Base-by-base conservation (phyloP, 257 asterid species). In the Lycium ferocissimum region DNA sequence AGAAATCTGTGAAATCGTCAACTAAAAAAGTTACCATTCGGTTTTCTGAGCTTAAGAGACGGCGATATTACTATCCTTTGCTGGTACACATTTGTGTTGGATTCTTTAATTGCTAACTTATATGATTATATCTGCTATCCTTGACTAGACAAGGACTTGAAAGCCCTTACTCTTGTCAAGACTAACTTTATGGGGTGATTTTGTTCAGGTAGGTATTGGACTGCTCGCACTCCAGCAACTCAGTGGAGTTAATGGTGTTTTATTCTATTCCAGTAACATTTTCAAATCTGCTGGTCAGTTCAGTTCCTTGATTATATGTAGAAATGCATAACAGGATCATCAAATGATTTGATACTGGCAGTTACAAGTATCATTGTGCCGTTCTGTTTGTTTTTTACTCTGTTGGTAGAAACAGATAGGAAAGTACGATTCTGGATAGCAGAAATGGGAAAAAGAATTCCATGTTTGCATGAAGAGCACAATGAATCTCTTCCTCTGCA, bases 231-330 rank as follows among this genome's bases (percentile, higher is more conserved):
- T 95, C 85, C 99, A 95, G 89, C 99, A 95, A 89, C 92, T 93
- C 83, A 91, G 93, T 84, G 99, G 99, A 47, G 87, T 93, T 82
- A 95, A 95, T 73, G 98, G 99, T 14, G 93, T 94, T 83, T 89
- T 95, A 62, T 94, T 94, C 85, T 94, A 95, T 87, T 95, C 99
- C 84, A 95, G 98, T 84, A 91, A 92, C 91, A 94, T 95, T 84
- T 95, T 93, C 76, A 86, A 84, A 67, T 88, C 97, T 76, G 99
- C 99, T 40, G 97, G 99, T 92, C 66, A 86, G 91, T 83, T 78
- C 80, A 69, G 17, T 45, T 83, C 72, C 18, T 79, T 54, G 47
- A 76, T 51, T 26, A 14, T 76, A 47, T 26, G 9, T 76, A 76
- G 15, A 76, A 51, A 76, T 22, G 82, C 47, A 51, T 76, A 76